Evolutionary conservation across 2,329 filamentous ascomycete species (phyloP), one percentile per base, ranked within the genome.

Genomic region (Aspergillus tanneri): DNA sequence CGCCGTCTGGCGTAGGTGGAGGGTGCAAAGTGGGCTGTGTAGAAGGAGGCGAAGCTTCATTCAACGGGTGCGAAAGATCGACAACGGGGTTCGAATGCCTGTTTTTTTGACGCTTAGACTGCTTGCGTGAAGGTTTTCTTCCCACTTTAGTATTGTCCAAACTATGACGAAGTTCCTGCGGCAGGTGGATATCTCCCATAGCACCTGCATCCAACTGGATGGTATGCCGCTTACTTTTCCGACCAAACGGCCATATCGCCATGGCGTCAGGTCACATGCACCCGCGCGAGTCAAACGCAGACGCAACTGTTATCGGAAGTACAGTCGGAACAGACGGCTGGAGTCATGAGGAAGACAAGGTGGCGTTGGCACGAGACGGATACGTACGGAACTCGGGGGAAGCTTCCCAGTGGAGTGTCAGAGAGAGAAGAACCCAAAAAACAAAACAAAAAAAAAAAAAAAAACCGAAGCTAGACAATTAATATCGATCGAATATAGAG

Each of bases 191-290:
- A 53, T 65, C 54, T n/a, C 56, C 63, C 56, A 68, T 69, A 56
- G 73, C 73, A 65, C 83, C 77, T 62, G 77, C 70, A 61, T 79
- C 79, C 50, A 78, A 72, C 57, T 80, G 70, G 58, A 78, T 78
- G 59, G 77, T 79, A 68, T 82, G 82, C 71, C 84, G 84, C 70
- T 83, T 85, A 72, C 81, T 85, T 72, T 80, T 85, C 64, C 86
- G 84, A 71, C 85, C 79, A 71, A 95, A 95, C 53, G 85, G 88
- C 90, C 89, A 95, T 70, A 91, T 75, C 67, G 85, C 83, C 88
- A 92, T 92, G 61, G 59, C 65, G 64, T 41, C 55, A 46, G 46
- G 32, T 58, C 43, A 47, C 47, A 40, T 43, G 34, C 23, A 45
- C 36, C 45, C 46, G 55, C 42, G 49, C 51, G 45, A 54, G 50